Base-by-base conservation (phyloP, 768 basidiomycete species). In the Russula sp. region DNA sequence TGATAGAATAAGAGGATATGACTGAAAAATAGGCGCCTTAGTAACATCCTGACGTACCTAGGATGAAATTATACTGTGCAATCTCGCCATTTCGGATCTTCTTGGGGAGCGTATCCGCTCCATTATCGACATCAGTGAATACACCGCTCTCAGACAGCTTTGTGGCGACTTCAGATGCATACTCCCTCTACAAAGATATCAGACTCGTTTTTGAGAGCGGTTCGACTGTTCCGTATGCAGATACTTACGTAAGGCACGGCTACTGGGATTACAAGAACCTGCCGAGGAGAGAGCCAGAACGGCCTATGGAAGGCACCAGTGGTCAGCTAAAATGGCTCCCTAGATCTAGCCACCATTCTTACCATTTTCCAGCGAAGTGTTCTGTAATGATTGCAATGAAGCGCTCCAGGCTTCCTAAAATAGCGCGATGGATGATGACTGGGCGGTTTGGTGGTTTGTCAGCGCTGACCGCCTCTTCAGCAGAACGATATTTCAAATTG, bases 301-400 rank as follows among this genome's bases (percentile, higher is more conserved):
- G 97, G 97, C 93, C 92, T 93, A 63, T 29, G 52, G 13, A 8
- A 48, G 22, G 7, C 14, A 47, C 10, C 20, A 34, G 14, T 47
- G 6, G 42, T 47, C 14, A 38, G 22, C 13, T 11, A 8, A 35
- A 49, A 34, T 11, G 10, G 7, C 22, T 18, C 1, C 52, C 7
- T 7, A 29, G 36, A 34, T 50, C n/a, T 39, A 25, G 14, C 0
- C 6, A 10, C 34, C 25, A 29, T 29, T 10, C 76, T 39, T 68
- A 91, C 96, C 97, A 99, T 77, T 98, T 98, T 11, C 97, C 97
- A 47, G 87, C 96, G 70, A 93, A 95, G 71, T 98, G 94, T 72
- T 99, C 97, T 3, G 93, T 98, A 65, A 95, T 85, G 69, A 98
- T 98, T 47, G 93, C 95, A 56, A 97, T 92, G 77, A 98, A 98